Conservation (phyloP, 768 basidiomycete genomes). For the Amanita brunnescens region DNA sequence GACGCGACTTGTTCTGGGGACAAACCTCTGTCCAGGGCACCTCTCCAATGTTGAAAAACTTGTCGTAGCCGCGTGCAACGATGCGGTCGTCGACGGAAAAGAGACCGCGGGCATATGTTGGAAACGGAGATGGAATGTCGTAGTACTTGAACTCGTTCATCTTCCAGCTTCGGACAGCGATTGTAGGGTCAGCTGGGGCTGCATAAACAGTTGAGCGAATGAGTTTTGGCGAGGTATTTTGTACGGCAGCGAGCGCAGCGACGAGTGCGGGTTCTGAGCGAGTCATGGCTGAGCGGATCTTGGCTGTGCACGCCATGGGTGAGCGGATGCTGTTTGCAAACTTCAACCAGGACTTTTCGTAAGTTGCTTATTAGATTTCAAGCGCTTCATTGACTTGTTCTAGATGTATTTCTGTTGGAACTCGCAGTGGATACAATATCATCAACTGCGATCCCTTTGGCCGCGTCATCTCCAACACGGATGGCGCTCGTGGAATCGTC, state of each 20-base stretch:
- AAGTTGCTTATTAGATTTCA: no score
- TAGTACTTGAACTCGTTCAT: conserved; percentile 98
- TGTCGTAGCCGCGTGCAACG: conserved; percentile 90
- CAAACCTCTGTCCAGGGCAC: conserved; percentile 87
- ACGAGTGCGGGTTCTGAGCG: conserved; percentile 53
- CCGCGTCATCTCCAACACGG: conserved; percentile 89
- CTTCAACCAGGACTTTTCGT: conserved; percentile 99
- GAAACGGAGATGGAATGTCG: conserved; percentile 83
- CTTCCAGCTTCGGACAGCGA: conserved; percentile 80
- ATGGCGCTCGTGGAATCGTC: conserved; percentile 91
- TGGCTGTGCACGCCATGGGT: conserved; percentile 23
- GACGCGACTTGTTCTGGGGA: neutral
- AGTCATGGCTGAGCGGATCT: neutral
- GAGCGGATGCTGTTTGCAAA: conserved; percentile 73
- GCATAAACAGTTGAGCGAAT: conserved; percentile 48
- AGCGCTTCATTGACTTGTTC: neutral
- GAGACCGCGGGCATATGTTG: conserved; percentile 88
- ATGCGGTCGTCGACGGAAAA: conserved; percentile 71
- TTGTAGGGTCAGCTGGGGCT: conserved; percentile 46
- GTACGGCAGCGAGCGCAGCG: conserved; percentile 39
- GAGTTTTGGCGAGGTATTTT: conserved; percentile 53
- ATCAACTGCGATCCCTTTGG: conserved; percentile 99
- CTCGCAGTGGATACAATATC: conserved; percentile 92
- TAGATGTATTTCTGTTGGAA: conserved; percentile 90
- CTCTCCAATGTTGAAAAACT: conserved; percentile 97